Evolutionary conservation across 2,329 filamentous ascomycete genomes (phyloP).

Genomic region (Sporothrix dimorphospora): DNA sequence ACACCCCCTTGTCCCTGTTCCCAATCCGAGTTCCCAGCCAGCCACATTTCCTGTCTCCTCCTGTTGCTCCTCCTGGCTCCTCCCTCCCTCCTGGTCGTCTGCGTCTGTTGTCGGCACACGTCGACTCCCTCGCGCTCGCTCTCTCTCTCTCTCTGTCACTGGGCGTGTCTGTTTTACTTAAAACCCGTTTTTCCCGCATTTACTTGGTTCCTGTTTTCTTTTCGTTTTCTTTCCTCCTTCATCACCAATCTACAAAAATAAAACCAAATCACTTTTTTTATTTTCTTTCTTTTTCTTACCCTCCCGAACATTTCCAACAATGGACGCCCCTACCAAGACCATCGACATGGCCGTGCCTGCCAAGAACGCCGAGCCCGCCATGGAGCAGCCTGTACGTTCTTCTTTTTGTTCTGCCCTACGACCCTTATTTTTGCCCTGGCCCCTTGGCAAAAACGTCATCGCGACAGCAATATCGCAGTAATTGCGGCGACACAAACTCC

Average conservation of each 20-base stretch:
- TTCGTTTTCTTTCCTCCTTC: neutral
- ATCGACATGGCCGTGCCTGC: slow-evolving; percentile 33
- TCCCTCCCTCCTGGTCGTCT: neutral
- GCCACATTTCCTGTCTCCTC: slow-evolving; percentile 1
- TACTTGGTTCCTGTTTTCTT: neutral
- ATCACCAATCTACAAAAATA: neutral
- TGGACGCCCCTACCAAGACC: slow-evolving; percentile 35
- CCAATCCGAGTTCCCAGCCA: slow-evolving; percentile 7
- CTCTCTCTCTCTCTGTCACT: neutral
- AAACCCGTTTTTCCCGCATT: slow-evolving; percentile 15
- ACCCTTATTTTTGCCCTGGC: neutral
- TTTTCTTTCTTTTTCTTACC: neutral
- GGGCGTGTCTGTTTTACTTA: neutral
- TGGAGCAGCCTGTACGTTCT: slow-evolving; percentile 38
- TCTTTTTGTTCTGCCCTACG: neutral
- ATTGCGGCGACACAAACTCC: neutral
- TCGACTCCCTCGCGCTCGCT: slow-evolving; percentile 13
- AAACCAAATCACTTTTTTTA: neutral
- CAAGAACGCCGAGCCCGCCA: slow-evolving; percentile 35
- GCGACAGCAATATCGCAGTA: neutral
- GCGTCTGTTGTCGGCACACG: slow-evolving; percentile 17
- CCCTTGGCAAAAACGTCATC: slow-evolving; percentile 11
- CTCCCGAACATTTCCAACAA: slow-evolving; percentile 21
- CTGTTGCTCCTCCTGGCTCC: neutral
- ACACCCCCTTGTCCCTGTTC: neutral